phyloP scores from a whole-genome alignment of 2,329 filamentous ascomycete genomes.

The Penicillium sp. region DNA sequence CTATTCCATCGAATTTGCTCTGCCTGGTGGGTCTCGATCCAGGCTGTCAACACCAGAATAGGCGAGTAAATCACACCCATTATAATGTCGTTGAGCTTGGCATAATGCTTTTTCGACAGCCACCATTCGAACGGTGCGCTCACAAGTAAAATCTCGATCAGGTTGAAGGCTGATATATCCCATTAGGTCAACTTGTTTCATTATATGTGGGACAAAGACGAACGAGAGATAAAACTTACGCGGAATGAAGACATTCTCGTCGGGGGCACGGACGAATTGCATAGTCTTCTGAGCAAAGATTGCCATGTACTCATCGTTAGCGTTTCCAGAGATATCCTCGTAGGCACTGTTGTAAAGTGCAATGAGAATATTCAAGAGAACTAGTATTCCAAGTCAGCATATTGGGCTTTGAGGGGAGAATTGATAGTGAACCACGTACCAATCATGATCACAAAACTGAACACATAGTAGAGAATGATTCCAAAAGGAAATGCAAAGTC shows the following conservation, averaged over 20 bases:
- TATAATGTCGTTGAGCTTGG: slow-evolving; percentile 80
- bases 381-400: slow-evolving; percentile 27
- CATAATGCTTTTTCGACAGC: slow-evolving; percentile 73
- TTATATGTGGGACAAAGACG: background rate
- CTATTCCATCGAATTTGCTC: slow-evolving; percentile 70
- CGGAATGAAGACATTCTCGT: slow-evolving; percentile 97
- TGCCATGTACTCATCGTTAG: slow-evolving; percentile 91
- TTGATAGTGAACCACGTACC: slow-evolving; percentile 30
- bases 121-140: slow-evolving; percentile 91
- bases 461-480: slow-evolving; percentile 93
- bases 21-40: slow-evolving; percentile 66
- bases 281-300: slow-evolving; percentile 93
- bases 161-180: slow-evolving; percentile 65
- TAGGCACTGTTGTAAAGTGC: slow-evolving; percentile 97
- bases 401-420: background rate
- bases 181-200: background rate
- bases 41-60: slow-evolving; percentile 74
- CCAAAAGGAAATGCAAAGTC: slow-evolving; percentile 90
- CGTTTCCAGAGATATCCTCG: slow-evolving; percentile 88
- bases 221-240: slow-evolving; percentile 42
- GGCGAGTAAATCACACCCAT: slow-evolving; percentile 87
- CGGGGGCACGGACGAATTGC: slow-evolving; percentile 92
- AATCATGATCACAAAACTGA: slow-evolving; percentile 96
- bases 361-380: slow-evolving; percentile 93
- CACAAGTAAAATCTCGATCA: slow-evolving; percentile 81